Base-by-base conservation (phyloP, 331 rosid genomes). In the Acacia concinna region DNA sequence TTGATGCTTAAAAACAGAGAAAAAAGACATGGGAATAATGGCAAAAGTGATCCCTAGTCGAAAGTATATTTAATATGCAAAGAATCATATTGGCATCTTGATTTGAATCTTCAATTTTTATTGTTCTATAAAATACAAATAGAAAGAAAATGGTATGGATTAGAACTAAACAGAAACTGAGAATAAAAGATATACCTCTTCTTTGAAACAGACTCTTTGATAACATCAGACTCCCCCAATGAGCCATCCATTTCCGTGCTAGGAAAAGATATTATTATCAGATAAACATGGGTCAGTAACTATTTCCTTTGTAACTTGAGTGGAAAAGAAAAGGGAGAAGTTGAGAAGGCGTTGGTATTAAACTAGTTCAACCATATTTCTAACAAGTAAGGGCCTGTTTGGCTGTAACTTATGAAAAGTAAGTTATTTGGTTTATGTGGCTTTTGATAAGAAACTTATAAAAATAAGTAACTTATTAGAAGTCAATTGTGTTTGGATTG, bases 231-330 rank as follows among this genome's bases (percentile, higher is more conserved):
- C 87, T 91, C 94, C 79, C 87, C 92, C 76, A 87, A 81, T 2
- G 92, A 89, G 40, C 90, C 96, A 85, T 93, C 97, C 74, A 87
- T 76, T 79, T 95, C 97, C 82, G 74, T 84, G 37, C 98, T 93
- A 77, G 78, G 71, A 82, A 71, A 38, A 81, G 74, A 82, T 81
- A 75, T 63, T 44, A 54, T 59, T 35, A 79, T 34, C 40, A 79
- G 65, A 68, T 5, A 69, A 62, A 10, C 73, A 23, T 20, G 21
- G 69, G 78, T 81, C 62, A 85, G 76, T 71, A 84, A 76, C 47
- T n/a, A 62, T 38, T 9, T 40, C 47, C 47, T 31, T 37, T 20
- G 18, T 43, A 20, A 20, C 6, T 67, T 2, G 51, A 54, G 34
- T 4, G 25, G 21, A 27, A 43, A 59, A 56, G 32, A 56, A 4